Percentiles rank a stretch among this genome's conserved stretches.
phyloP scores from a whole-genome alignment of 2,329 filamentous ascomycete species.

The Colletotrichum sp. region DNA sequence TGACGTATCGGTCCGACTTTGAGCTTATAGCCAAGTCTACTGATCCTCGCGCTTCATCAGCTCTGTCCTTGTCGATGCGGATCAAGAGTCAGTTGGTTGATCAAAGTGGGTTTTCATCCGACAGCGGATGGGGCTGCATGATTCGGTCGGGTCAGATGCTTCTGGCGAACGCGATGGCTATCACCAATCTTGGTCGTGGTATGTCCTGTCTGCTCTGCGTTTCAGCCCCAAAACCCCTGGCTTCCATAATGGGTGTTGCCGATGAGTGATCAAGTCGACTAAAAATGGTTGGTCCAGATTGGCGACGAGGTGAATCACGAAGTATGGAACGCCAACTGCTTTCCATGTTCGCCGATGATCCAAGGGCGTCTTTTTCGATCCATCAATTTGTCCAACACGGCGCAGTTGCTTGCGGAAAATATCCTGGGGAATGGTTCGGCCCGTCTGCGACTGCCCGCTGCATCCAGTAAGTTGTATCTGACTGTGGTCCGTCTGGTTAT shows the following conservation, averaged over 20 bases:
- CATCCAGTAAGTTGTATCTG: constrained; percentile 72
- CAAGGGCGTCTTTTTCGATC: constrained; percentile 88
- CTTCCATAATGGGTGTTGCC: neutral
- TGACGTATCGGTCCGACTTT: constrained; percentile 94
- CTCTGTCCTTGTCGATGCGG: constrained; percentile 84
- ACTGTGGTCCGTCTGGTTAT: neutral
- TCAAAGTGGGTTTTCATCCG: constrained; percentile 83
- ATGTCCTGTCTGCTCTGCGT: constrained; percentile 23
- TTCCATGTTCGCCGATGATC: constrained; percentile 85
- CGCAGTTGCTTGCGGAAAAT: constrained; percentile 85
- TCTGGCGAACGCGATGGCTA: constrained; percentile 81
- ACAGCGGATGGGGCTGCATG: constrained; percentile 99
- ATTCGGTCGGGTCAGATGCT: constrained; percentile 95
- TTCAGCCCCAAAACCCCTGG: neutral
- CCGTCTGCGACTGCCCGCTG: constrained; percentile 95
- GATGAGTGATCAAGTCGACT: neutral
- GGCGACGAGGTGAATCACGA: constrained; percentile 68
- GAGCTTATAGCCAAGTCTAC: constrained; percentile 78
- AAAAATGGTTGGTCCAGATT: constrained; percentile 55
- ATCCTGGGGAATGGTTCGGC: constrained; percentile 98
- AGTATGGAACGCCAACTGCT: constrained; percentile 74
- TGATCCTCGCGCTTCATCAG: constrained; percentile 72
- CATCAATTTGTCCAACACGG: constrained; percentile 93
- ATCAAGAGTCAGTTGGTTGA: constrained; percentile 82
- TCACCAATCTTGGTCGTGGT: constrained; percentile 81